Percentiles rank a stretch among this genome's conserved stretches.
Conservation (phyloP, 495 filamentous ascomycete species). For the Acidomyces sp. region DNA sequence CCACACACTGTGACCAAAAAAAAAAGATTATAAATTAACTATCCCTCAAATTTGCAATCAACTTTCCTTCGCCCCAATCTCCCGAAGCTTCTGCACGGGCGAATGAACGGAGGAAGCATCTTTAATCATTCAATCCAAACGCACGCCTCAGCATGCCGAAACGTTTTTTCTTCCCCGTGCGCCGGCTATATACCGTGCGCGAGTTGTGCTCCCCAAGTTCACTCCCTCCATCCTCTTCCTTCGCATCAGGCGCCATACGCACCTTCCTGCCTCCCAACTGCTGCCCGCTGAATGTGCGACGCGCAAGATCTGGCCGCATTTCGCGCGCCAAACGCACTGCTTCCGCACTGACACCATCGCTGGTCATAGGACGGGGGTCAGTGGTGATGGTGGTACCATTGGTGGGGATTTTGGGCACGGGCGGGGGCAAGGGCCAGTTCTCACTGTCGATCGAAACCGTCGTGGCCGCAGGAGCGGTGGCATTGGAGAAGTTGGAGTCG, state of each 20-base stretch:
- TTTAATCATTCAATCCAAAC: slow-evolving; percentile 43
- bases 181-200: slow-evolving; percentile 16
- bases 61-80: no score
- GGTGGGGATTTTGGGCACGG: slow-evolving; percentile 4
- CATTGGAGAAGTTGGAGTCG: slow-evolving; percentile 4
- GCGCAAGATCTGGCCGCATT: slow-evolving; percentile 18
- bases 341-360: slow-evolving; percentile 8
- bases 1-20: no score
- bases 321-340: slow-evolving; percentile 13
- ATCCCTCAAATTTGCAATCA: no score
- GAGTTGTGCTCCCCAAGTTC: background rate
- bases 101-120: no score
- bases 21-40: no score
- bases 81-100: no score
- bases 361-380: background rate
- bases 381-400: background rate
- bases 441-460: slow-evolving; percentile 1
- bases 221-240: slow-evolving; percentile 17
- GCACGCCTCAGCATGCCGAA: slow-evolving; percentile 42
- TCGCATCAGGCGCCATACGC: slow-evolving; percentile 10
- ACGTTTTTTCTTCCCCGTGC: slow-evolving; percentile 44
- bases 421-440: slow-evolving; percentile 24
- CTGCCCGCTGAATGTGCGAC: slow-evolving; percentile 6
- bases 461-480: slow-evolving; percentile 2
- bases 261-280: background rate